phyloP scores from a whole-genome alignment of 2,329 filamentous ascomycete genomes.

The Fusarium xylarioides region DNA sequence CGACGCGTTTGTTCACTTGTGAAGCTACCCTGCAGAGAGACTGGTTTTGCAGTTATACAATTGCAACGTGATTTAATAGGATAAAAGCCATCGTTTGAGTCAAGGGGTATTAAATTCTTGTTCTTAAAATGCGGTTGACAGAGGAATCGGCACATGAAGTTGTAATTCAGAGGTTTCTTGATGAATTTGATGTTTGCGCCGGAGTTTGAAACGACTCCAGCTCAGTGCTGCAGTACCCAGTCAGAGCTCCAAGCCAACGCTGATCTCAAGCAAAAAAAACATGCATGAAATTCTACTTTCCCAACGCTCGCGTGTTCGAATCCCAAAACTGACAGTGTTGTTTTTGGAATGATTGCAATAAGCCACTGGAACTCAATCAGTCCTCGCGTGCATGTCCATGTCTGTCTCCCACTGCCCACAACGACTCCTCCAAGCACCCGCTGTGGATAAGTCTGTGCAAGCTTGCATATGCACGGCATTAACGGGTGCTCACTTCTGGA shows the following conservation, averaged over 20 bases:
- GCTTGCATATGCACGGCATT: slow-evolving; percentile 1
- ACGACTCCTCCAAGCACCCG: not conserved
- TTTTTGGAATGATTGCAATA: not conserved
- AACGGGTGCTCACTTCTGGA: not conserved
- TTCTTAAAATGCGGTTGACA: fast-evolving
- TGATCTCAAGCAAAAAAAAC: no score
- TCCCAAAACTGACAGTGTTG: fast-evolving
- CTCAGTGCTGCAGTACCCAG: no score
- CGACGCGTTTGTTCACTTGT: not conserved
- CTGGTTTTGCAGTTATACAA: not conserved
- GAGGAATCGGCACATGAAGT: not conserved
- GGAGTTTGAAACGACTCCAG: fast-evolving
- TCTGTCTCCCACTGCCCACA: not conserved
- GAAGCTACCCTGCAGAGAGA: not conserved
- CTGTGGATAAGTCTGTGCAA: not conserved
- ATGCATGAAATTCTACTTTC: fast-evolving
- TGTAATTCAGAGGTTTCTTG: not conserved
- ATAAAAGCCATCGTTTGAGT: not conserved
- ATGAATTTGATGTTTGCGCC: not conserved
- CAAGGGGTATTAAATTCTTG: not conserved
- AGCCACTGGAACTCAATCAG: not conserved
- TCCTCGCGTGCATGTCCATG: not conserved
- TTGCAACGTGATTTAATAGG: no score
- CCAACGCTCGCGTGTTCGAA: not conserved
- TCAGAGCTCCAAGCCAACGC: no score